Base-by-base conservation (phyloP, 192 early-diverging fungal genomes). In the Coemansia sp. region DNA sequence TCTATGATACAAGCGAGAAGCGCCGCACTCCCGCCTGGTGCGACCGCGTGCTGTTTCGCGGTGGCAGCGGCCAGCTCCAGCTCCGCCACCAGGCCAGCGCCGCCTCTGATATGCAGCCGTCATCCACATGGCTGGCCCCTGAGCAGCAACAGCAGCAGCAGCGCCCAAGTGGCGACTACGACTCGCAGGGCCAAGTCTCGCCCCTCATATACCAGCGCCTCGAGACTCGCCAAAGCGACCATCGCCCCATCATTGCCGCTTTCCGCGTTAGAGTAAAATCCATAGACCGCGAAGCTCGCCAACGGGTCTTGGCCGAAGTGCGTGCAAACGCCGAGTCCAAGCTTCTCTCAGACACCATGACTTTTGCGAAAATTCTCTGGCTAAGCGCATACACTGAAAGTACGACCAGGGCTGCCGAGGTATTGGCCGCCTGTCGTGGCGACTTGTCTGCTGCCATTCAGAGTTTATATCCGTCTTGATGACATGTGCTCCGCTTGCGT, bases 1-100 rank as follows among this genome's bases (percentile, higher is more conserved):
- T 65, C 9, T 99, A 94, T 56, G 97, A 99, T 60, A 84, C 86
- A 5, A 91, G 88, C 34, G 94, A 97, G 37, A 99, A 99, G 80
- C 84, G 87, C 53, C 82, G 97, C 22, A 85, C 86, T 3, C 97
- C 97, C 1, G 88, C 92, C 8, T 99, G 92, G 90, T 98, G 95
- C 65, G 97, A 99, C 79, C 85, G 97, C 43, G 82, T 98, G 25
- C 63, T 91, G 17, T 89, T 77, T 58, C 76, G 85, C 19, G 76
- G 80, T 18, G 63, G 51, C 22, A 48, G 56, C 13, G 51, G 59
- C 4, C 25, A 55, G 15, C 51, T 40, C 11, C 57, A 42, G 14
- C 13, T 17, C 9, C 34, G 39, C 23, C 36, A 19, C 34, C 36
- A 30, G 23, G 19, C 32, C 32, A 10, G 18, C 46, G 35, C 30